Evolutionary conservation across 140 eudicot genomes (phyloP).

Genomic region (Flaveria floridana): DNA sequence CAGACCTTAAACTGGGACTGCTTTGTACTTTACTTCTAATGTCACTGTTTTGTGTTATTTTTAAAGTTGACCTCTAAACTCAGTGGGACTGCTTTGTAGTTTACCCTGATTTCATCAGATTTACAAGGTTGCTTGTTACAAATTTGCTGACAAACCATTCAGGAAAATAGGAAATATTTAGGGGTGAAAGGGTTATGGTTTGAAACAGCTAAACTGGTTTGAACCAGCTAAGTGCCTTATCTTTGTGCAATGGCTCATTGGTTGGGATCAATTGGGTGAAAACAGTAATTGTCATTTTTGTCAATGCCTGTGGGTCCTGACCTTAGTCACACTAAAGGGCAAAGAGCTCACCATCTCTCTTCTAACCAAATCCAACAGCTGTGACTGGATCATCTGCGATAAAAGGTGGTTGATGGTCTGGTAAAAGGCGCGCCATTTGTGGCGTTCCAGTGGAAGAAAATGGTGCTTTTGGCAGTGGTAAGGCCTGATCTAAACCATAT

Average conservation of each 20-base stretch:
- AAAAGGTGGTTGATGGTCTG: no score
- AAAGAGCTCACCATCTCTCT: no score
- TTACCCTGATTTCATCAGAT: neutral
- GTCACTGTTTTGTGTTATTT: constrained; percentile 7
- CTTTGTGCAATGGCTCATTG: constrained; percentile 49
- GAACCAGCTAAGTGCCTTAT: neutral
- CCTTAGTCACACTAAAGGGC: constrained; percentile 42
- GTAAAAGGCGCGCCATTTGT: no score
- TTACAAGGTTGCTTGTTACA: neutral
- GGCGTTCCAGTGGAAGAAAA: no score
- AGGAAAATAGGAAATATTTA: constrained; percentile 52
- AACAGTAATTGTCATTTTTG: constrained; percentile 50
- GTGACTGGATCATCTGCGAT: no score
- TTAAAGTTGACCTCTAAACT: neutral
- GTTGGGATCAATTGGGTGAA: constrained; percentile 76
- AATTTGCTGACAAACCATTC: constrained; percentile 43
- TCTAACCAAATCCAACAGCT: no score
- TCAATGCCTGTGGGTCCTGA: constrained; percentile 39
- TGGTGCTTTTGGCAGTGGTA: no score
- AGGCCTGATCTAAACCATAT: no score
- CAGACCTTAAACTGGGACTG: neutral
- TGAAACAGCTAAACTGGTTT: neutral
- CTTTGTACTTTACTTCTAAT: constrained; percentile 4
- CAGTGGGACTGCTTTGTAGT: neutral
- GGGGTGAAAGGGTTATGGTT: constrained; percentile 56